Percentiles rank a stretch among this genome's conserved stretches.
phyloP scores from a whole-genome alignment of 2,329 filamentous ascomycete genomes.

The Venturia oleaginea region DNA sequence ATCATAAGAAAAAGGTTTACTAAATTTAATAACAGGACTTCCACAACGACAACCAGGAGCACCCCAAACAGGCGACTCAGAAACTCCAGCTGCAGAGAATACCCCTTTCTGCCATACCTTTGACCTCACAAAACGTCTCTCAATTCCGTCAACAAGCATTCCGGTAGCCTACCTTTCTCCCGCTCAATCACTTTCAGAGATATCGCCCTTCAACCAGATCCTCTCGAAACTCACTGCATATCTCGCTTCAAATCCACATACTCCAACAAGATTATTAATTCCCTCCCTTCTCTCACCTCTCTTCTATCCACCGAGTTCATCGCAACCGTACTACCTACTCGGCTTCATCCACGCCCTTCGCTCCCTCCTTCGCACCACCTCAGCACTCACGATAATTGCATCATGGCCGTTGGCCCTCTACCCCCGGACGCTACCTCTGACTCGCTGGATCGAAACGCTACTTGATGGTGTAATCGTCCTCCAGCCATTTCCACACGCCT shows the following conservation, averaged over 20 bases:
- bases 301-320: conserved; percentile 61
- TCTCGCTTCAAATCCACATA: conserved; percentile 37
- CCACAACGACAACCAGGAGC: neutral
- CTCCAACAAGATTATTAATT: conserved; percentile 67
- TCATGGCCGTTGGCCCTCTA: conserved; percentile 75
- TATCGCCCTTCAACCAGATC: conserved; percentile 49
- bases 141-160: conserved; percentile 28
- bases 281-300: conserved; percentile 81
- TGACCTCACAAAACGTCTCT: conserved; percentile 42
- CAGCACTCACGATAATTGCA: conserved; percentile 60
- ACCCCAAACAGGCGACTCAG: neutral
- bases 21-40: neutral
- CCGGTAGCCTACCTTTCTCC: conserved; percentile 39
- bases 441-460: conserved; percentile 78
- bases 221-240: conserved; percentile 48
- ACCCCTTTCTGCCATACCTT: conserved; percentile 42
- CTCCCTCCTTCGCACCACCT: conserved; percentile 58
- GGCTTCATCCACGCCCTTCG: conserved; percentile 74
- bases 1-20: neutral
- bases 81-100: conserved; percentile 16
- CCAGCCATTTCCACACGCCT: conserved; percentile 59
- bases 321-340: conserved; percentile 63
- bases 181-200: conserved; percentile 17
- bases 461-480: conserved; percentile 82
- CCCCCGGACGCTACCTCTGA: conserved; percentile 64